Evolutionary conservation across 2,329 filamentous ascomycete species (phyloP).

Genomic region (Fusarium succisae): DNA sequence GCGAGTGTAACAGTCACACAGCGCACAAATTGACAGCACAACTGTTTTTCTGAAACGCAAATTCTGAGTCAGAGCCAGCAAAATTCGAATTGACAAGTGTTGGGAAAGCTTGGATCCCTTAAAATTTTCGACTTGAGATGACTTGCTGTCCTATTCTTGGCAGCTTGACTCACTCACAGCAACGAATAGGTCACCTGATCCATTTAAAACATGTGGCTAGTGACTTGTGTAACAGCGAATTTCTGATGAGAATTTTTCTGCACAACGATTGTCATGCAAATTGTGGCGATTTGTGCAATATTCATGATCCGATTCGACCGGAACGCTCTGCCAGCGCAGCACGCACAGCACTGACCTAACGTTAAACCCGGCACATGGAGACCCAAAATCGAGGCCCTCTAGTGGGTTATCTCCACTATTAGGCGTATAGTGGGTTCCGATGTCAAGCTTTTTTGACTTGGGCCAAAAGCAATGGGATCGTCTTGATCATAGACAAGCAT

Average conservation of each 20-base stretch:
- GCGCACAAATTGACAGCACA: slow-evolving; percentile 9
- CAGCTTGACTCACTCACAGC: slow-evolving; percentile 15
- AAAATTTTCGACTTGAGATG: not conserved
- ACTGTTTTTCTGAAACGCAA: not conserved
- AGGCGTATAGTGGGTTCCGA: not conserved
- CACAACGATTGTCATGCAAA: slow-evolving; percentile 12
- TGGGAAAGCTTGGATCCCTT: not conserved
- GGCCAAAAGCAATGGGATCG: slow-evolving; percentile 11
- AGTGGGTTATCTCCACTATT: slow-evolving; percentile 22
- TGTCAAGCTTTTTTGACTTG: slow-evolving; percentile 15
- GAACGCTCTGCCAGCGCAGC: not conserved
- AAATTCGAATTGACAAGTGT: not conserved
- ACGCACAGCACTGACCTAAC: slow-evolving; percentile 6
- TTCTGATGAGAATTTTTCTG: not conserved
- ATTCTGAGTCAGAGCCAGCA: not conserved
- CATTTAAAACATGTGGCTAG: slow-evolving; percentile 11
- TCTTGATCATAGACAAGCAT: slow-evolving; percentile 5
- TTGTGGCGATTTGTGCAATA: slow-evolving; percentile 7
- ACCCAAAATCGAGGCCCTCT: slow-evolving; percentile 28
- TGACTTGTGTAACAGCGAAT: slow-evolving; percentile 3
- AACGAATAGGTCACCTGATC: slow-evolving; percentile 1
- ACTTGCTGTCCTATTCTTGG: slow-evolving; percentile 9
- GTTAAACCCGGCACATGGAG: not conserved
- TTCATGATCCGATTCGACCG: slow-evolving; percentile 21
- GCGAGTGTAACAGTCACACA: slow-evolving; percentile 17